Conservation (phyloP, 106 monocot species). For the Dendrobium chrysotoxum region DNA sequence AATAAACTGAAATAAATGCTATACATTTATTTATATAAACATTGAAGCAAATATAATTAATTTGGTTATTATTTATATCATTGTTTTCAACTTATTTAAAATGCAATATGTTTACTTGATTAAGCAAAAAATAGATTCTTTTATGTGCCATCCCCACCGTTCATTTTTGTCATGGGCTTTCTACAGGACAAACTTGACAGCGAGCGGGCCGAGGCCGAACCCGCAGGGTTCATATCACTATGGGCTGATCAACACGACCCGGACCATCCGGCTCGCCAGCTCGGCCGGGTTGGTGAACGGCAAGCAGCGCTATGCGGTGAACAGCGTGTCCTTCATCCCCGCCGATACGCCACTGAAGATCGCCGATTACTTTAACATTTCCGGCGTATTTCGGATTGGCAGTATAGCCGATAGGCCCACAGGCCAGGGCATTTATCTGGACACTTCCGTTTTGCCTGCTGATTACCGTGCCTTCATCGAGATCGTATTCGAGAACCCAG, state of each 20-base stretch:
- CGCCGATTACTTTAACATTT: constrained; percentile 64
- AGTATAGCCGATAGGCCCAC: constrained; percentile 49
- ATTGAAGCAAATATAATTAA: too few species aligned
- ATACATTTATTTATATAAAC: too few species aligned
- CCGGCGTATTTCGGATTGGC: constrained; percentile 63
- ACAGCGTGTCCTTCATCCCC: constrained; percentile 53
- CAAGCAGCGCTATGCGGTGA: constrained; percentile 59
- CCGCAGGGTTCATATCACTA: constrained; percentile 91
- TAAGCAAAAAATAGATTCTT: too few species aligned
- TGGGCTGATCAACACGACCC: constrained; percentile 48
- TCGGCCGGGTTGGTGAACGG: constrained; percentile 38
- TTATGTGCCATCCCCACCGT: not conserved
- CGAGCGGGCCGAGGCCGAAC: constrained; percentile 82
- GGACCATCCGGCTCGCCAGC: constrained; percentile 58
- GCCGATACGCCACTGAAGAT: constrained; percentile 64
- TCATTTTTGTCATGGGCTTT: not conserved
- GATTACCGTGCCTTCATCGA: constrained; percentile 53
- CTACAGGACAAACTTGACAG: constrained; percentile 58
- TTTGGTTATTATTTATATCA: too few species aligned
- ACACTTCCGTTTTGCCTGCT: constrained; percentile 45
- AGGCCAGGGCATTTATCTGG: constrained; percentile 17
- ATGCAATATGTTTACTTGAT: too few species aligned
- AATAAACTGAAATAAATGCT: too few species aligned
- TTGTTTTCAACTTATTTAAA: too few species aligned
- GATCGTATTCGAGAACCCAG: constrained; percentile 67